Conservation (phyloP, 2,329 filamentous ascomycete species). For the Rutstroemia sp. region DNA sequence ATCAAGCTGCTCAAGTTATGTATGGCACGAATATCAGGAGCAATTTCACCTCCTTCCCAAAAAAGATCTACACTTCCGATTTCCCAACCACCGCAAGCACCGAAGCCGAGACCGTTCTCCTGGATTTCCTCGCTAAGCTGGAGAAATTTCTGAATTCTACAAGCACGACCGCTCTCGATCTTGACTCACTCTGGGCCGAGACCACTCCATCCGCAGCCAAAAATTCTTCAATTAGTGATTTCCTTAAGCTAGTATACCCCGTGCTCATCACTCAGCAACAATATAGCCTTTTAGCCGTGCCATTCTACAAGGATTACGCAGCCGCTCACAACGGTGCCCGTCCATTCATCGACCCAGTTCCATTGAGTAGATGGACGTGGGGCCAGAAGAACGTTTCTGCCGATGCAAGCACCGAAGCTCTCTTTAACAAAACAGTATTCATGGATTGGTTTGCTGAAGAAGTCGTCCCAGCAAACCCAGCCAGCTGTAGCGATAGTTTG, state of each 20-base stretch:
- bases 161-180: slow-evolving; percentile 23
- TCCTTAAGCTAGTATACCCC: slow-evolving; percentile 39
- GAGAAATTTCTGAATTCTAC: slow-evolving; percentile 35
- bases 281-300: slow-evolving; percentile 36
- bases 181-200: slow-evolving; percentile 15
- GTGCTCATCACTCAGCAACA: slow-evolving; percentile 42
- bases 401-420: slow-evolving; percentile 34
- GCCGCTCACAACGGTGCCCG: slow-evolving; percentile 36
- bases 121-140: slow-evolving; percentile 38
- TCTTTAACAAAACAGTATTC: slow-evolving; percentile 43
- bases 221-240: slow-evolving; percentile 27
- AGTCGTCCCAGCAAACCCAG: slow-evolving; percentile 34
- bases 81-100: slow-evolving; percentile 34
- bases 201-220: slow-evolving; percentile 26
- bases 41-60: slow-evolving; percentile 33
- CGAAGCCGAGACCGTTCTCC: slow-evolving; percentile 32
- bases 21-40: slow-evolving; percentile 40
- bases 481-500: slow-evolving; percentile 42
- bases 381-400: slow-evolving; percentile 34
- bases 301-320: slow-evolving; percentile 44
- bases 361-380: slow-evolving; percentile 40
- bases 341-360: slow-evolving; percentile 43
- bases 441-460: slow-evolving; percentile 39
- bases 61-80: slow-evolving; percentile 34
- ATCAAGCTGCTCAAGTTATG: slow-evolving; percentile 36